Percentiles rank a stretch among this genome's conserved stretches.
Evolutionary conservation across 495 filamentous ascomycete genomes (phyloP).

Genomic region (Penicillium parvum): DNA sequence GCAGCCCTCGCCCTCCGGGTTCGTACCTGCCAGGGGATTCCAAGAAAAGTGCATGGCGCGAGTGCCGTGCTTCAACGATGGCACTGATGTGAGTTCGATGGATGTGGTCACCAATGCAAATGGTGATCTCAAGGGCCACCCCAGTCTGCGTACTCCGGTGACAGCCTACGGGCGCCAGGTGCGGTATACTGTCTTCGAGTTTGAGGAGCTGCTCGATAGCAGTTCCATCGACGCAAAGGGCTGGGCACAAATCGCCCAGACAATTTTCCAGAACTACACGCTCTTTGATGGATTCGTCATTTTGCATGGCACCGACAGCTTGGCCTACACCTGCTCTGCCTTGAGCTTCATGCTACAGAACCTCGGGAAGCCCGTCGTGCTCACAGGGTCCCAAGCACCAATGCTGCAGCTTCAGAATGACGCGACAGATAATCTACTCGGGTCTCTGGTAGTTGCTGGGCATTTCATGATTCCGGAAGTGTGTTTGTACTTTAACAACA

Average conservation of each 20-base stretch:
- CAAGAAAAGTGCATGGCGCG: conserved; percentile 78
- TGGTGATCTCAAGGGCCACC: conserved; percentile 39
- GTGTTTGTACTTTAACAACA: conserved; percentile 92
- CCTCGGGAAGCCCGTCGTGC: conserved; percentile 84
- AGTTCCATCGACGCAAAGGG: conserved; percentile 87
- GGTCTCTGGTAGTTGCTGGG: conserved; percentile 87
- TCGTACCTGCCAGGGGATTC: conserved; percentile 74
- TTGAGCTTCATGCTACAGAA: conserved; percentile 93
- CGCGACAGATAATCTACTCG: conserved; percentile 92
- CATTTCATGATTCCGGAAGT: conserved; percentile 97
- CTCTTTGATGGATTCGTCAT: conserved; percentile 93
- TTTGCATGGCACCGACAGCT: conserved; percentile 91
- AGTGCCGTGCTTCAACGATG: conserved; percentile 86
- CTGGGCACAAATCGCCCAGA: conserved; percentile 80
- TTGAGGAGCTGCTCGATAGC: conserved; percentile 81
- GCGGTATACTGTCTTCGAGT: conserved; percentile 83
- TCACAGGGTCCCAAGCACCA: conserved; percentile 88
- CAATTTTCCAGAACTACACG: conserved; percentile 71
- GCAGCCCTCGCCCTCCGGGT: conserved; percentile 62
- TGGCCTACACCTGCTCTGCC: conserved; percentile 89
- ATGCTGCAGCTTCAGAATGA: conserved; percentile 93
- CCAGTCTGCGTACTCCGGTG: conserved; percentile 71
- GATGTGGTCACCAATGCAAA: conserved; percentile 49
- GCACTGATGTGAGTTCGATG: conserved; percentile 52
- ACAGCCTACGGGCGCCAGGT: conserved; percentile 79